phyloP scores from a whole-genome alignment of 306 rosid species.

The Quercus engelmannii region DNA sequence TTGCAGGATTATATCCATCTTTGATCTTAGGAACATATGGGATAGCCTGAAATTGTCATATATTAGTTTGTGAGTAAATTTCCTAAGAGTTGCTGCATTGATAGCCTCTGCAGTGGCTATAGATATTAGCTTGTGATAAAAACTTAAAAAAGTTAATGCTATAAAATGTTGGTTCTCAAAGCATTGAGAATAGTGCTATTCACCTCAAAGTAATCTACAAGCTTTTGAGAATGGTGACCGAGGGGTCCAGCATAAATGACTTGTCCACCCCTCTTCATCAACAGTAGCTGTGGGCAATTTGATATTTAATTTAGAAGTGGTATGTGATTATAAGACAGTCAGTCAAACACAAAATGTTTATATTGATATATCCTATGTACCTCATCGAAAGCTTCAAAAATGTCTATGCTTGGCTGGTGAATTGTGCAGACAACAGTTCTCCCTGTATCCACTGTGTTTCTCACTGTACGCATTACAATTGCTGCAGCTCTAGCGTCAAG shows the following conservation, averaged over 20 bases:
- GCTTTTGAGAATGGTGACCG: conserved; percentile 45
- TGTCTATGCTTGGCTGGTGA: conserved; percentile 64
- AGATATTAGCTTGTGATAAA: not conserved
- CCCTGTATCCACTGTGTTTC: conserved; percentile 53
- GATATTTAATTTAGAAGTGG: not conserved
- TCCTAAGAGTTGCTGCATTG: not conserved
- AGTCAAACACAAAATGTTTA: not conserved
- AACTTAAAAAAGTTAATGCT: not conserved
- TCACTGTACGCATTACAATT: conserved; percentile 51
- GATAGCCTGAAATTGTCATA: conserved; percentile 35
- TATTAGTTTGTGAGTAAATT: conserved; percentile 3
- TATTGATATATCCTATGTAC: conserved; percentile 18
- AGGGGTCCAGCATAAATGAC: conserved; percentile 50
- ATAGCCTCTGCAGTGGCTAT: too few species aligned
- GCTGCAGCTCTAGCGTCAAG: conserved; percentile 63
- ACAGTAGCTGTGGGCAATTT: conserved; percentile 35
- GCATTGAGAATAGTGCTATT: conserved; percentile 1
- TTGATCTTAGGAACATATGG: conserved; percentile 40
- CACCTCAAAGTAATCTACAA: conserved; percentile 49
- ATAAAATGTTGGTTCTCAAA: not conserved
- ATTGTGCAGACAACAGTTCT: conserved; percentile 60
- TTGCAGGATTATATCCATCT: conserved; percentile 48
- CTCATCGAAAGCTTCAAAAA: conserved; percentile 59
- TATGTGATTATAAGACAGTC: not conserved
- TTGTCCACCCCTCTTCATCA: conserved; percentile 61